Evolutionary conservation across 129 eudicot species (phyloP).

Genomic region (Artemisia argyi): DNA sequence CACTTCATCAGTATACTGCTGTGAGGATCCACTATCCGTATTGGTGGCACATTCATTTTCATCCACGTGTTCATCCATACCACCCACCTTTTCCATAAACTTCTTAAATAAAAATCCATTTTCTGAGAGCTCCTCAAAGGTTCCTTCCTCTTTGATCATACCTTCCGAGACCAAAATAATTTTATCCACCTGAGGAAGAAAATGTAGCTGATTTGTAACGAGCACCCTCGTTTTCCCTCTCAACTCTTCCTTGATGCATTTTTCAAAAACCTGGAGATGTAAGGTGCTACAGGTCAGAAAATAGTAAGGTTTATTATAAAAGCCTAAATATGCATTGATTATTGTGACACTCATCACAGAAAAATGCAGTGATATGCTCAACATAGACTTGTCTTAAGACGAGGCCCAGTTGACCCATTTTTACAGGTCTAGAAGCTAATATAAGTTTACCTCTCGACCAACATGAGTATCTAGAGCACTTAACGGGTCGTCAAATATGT

Average conservation of each 20-base stretch:
- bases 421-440: not conserved
- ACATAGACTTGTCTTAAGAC: not conserved
- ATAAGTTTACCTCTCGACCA: constrained; percentile 68
- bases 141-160: constrained; percentile 85
- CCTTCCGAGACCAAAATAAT: constrained; percentile 83
- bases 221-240: constrained; percentile 87
- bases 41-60: constrained; percentile 38
- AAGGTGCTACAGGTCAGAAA: not conserved
- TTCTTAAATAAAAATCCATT: constrained; percentile 62
- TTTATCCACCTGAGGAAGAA: constrained; percentile 88
- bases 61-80: constrained; percentile 76
- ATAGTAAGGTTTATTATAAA: not conserved
- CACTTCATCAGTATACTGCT: constrained; percentile 43
- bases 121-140: constrained; percentile 78
- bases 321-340: not conserved
- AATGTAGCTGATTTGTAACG: constrained; percentile 95
- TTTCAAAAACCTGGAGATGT: constrained; percentile 65
- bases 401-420: no score
- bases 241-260: constrained; percentile 82
- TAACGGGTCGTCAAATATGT: constrained; percentile 92
- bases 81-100: constrained; percentile 94
- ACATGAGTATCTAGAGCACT: constrained; percentile 98
- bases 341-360: constrained; percentile 16
- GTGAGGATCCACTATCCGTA: constrained; percentile 35
- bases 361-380: not conserved